These are phyloP conservation scores for Stagonosporopsis rhizophila DNA, from an alignment of 2,329 filamentous ascomycete species.

Conservation along the genomic window DNA sequence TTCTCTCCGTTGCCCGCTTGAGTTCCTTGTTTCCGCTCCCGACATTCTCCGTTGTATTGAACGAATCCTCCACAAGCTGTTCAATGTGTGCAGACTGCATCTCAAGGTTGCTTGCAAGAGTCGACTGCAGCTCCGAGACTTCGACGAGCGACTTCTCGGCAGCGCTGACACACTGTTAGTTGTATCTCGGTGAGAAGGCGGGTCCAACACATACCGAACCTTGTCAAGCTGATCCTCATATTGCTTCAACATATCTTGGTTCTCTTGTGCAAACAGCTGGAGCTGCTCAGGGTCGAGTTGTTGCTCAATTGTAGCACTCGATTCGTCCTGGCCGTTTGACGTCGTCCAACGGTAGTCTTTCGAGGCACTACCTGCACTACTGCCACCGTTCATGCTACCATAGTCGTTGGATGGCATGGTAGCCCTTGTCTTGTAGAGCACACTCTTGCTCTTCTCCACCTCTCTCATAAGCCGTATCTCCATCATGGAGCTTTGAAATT, in stretches of 20 bases:
- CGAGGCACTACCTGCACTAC: conserved; percentile 19
- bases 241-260: conserved; percentile 89
- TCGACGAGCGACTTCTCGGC: conserved; percentile 91
- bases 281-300: conserved; percentile 82
- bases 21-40: conserved; percentile 89
- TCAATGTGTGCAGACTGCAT: conserved; percentile 89
- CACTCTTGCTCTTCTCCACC: conserved; percentile 86
- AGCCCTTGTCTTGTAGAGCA: conserved; percentile 72
- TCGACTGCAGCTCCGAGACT: conserved; percentile 89
- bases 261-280: conserved; percentile 92
- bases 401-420: conserved; percentile 37
- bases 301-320: conserved; percentile 54
- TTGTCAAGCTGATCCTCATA: conserved; percentile 95
- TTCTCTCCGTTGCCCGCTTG: conserved; percentile 73
- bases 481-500: conserved; percentile 89
- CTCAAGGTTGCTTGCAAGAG: conserved; percentile 83
- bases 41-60: conserved; percentile 83
- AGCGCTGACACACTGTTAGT: conserved; percentile 62
- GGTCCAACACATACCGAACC: conserved; percentile 72
- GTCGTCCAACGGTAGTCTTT: conserved; percentile 39
- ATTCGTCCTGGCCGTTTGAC: conserved; percentile 30
- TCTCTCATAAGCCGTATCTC: conserved; percentile 84
- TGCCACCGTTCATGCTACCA: conserved; percentile 27
- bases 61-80: conserved; percentile 83
- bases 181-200: background rate